Evolutionary conservation across 2,329 filamentous ascomycete genomes (phyloP).

Genomic region (Hyphodiscus sp.): DNA sequence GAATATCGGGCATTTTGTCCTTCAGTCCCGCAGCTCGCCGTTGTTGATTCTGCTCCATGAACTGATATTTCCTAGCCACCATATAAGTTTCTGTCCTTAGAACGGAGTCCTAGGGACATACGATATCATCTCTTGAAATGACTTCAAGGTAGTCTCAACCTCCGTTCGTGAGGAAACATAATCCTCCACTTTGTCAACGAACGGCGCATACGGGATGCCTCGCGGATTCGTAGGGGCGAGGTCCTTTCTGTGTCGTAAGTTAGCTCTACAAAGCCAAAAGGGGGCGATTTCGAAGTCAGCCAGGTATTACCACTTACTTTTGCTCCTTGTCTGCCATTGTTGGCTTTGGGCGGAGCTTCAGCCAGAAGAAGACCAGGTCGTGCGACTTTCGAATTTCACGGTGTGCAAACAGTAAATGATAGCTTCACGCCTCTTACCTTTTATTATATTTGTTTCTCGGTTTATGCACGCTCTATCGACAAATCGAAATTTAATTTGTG

Average conservation of each 20-base stretch:
- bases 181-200: slow-evolving; percentile 84
- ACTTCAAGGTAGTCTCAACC: slow-evolving; percentile 73
- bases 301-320: slow-evolving; percentile 17
- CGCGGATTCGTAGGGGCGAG: slow-evolving; percentile 64
- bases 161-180: slow-evolving; percentile 74
- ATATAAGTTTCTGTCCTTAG: slow-evolving; percentile 11
- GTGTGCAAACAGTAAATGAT: too few relatives aligned
- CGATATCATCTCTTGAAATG: slow-evolving; percentile 92
- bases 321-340: slow-evolving; percentile 25
- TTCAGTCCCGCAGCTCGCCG: slow-evolving; percentile 72
- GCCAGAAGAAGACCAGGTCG: not conserved
- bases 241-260: slow-evolving; percentile 36
- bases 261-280: slow-evolving; percentile 1
- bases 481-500: too few relatives aligned
- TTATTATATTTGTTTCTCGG: too few relatives aligned
- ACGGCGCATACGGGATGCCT: slow-evolving; percentile 77
- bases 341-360: not conserved
- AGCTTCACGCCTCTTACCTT: too few relatives aligned
- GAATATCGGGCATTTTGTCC: slow-evolving; percentile 96
- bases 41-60: slow-evolving; percentile 95
- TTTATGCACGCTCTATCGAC: too few relatives aligned
- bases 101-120: slow-evolving; percentile 34
- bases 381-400: not conserved
- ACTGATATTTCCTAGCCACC: slow-evolving; percentile 85
- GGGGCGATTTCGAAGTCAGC: not conserved